Conservation (phyloP, 2,329 filamentous ascomycete species). For the Cladosporium sp. region DNA sequence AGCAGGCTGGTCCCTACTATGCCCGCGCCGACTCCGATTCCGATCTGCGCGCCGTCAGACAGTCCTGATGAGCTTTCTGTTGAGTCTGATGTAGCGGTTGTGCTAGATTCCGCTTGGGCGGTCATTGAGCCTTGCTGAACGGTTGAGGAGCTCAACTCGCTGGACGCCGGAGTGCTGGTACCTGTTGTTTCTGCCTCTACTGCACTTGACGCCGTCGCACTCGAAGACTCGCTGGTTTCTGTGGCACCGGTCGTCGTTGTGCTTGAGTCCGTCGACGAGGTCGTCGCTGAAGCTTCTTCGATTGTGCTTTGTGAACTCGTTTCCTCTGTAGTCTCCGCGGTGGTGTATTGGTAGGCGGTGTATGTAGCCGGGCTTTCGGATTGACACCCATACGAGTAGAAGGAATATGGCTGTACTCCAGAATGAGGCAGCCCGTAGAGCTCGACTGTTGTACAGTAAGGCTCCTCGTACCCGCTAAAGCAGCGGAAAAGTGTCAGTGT, state of each 20-base stretch:
- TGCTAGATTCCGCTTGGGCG: too few species aligned
- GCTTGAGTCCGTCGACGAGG: neutral
- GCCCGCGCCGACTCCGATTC: neutral
- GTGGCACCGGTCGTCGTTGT: neutral
- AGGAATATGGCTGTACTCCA: neutral
- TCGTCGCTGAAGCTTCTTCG: neutral
- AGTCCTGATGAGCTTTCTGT: neutral
- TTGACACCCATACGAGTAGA: slow-evolving; percentile 3
- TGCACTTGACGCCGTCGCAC: too few species aligned
- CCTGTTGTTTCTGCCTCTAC: too few species aligned
- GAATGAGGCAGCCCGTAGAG: slow-evolving; percentile 7
- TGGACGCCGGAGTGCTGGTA: too few species aligned
- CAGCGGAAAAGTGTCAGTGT: neutral
- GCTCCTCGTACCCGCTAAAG: neutral
- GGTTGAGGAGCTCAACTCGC: too few species aligned
- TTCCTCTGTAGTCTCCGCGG: neutral
- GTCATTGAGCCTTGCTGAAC: too few species aligned
- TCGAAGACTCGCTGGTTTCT: too few species aligned
- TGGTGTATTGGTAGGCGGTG: slow-evolving; percentile 4
- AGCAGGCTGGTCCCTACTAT: neutral
- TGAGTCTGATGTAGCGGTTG: too few species aligned
- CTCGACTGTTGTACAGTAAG: slow-evolving; percentile 4
- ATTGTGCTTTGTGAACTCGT: neutral
- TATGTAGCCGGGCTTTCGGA: neutral
- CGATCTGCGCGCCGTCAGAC: neutral